These are phyloP conservation scores for Ascosphaera apis DNA, from an alignment of 2,329 filamentous ascomycete species.

Conservation along the genomic window DNA sequence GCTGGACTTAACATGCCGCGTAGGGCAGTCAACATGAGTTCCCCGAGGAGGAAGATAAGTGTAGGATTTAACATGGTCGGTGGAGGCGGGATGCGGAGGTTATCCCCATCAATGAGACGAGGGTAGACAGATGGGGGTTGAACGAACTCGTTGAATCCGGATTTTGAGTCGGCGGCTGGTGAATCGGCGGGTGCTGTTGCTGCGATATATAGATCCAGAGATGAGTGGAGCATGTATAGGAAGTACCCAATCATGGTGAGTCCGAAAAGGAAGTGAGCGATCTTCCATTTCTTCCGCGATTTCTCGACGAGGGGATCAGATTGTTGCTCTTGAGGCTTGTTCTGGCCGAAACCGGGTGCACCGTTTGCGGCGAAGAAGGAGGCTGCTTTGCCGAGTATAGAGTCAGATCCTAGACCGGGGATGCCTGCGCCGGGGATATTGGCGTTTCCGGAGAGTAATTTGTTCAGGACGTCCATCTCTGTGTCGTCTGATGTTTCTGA, in stretches of 20 bases:
- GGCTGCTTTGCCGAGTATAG: constrained; percentile 2
- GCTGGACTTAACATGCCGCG: constrained; percentile 9
- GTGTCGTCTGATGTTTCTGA: constrained; percentile 4
- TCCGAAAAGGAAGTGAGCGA: constrained; percentile 35
- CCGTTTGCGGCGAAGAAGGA: constrained; percentile 11
- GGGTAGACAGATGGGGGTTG: no score
- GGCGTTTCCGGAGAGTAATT: constrained; percentile 4
- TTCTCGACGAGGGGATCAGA: constrained; percentile 15
- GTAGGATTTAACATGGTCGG: constrained; percentile 23
- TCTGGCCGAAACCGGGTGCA: constrained; percentile 19
- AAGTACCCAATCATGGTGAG: constrained; percentile 32
- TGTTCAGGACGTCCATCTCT: constrained; percentile 1
- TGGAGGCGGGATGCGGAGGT: constrained; percentile 17
- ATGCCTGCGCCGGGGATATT: constrained; percentile 10
- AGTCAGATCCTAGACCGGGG: constrained; percentile 6
- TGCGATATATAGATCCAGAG: constrained; percentile 13
- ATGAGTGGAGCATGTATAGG: constrained; percentile 14
- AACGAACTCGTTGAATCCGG: background rate
- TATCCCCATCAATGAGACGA: constrained; percentile 4
- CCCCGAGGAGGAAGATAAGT: constrained; percentile 23
- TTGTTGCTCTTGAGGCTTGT: constrained; percentile 17
- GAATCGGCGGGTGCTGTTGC: background rate
- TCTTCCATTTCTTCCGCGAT: constrained; percentile 27
- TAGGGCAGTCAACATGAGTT: constrained; percentile 19
- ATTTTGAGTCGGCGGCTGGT: background rate